These are phyloP conservation scores for Metarhizium robertsii DNA, from an alignment of 2,329 filamentous ascomycete genomes.

Conservation along the genomic window DNA sequence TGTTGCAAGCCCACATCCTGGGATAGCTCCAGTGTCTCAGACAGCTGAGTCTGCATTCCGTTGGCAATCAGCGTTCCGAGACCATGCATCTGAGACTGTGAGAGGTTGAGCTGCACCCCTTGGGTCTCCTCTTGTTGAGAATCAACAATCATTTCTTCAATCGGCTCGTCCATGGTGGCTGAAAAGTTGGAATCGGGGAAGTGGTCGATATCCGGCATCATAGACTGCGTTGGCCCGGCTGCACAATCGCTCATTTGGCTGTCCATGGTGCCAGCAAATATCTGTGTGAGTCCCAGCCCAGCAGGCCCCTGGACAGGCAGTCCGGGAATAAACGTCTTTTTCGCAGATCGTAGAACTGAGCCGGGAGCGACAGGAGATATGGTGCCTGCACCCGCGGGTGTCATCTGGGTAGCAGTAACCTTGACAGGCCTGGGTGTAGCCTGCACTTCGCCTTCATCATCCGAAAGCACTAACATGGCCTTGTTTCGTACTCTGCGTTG, in stretches of 20 bases:
- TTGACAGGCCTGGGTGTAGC: constrained; percentile 41
- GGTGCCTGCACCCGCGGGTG: constrained; percentile 31
- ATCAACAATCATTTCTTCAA: constrained; percentile 42
- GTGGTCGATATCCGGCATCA: constrained; percentile 48
- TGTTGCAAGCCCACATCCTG: constrained; percentile 72
- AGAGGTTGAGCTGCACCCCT: constrained; percentile 45
- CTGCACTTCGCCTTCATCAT: constrained; percentile 42
- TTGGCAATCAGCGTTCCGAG: constrained; percentile 46
- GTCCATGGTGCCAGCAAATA: constrained; percentile 82
- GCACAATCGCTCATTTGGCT: constrained; percentile 31
- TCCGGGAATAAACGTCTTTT: constrained; percentile 61
- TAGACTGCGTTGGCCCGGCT: constrained; percentile 30
- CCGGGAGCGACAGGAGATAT: constrained; percentile 47
- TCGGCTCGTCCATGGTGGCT: constrained; percentile 44
- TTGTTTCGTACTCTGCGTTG: constrained; percentile 42
- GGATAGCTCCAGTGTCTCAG: constrained; percentile 64
- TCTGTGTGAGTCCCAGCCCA: constrained; percentile 73
- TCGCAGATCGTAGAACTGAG: constrained; percentile 59
- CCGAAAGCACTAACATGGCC: constrained; percentile 42
- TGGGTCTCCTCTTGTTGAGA: constrained; percentile 32
- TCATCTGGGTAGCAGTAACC: constrained; percentile 24
- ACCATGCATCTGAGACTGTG: constrained; percentile 50
- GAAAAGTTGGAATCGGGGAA: constrained; percentile 53
- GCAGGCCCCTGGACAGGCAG: constrained; percentile 51
- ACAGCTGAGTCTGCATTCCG: constrained; percentile 48